Base-by-base conservation (phyloP, 202 grass and related monocot genomes). In the Carex arenaria region DNA sequence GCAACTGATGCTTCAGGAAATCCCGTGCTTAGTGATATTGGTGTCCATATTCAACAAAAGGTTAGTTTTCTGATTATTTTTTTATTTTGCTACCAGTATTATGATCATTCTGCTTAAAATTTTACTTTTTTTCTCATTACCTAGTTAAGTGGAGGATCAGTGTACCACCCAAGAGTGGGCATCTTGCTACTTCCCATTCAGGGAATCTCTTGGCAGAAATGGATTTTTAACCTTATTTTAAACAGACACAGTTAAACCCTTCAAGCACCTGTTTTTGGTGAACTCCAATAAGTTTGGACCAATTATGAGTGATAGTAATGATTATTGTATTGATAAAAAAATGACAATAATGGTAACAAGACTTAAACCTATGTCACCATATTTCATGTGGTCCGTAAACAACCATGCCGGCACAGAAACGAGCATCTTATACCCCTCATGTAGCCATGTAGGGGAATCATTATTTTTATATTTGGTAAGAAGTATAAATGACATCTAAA, bases 1-100 rank as follows among this genome's bases (percentile, higher is more conserved):
- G 87, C 92, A 72, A 93, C 89, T 52, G 95, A 98, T 93, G 89
- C 90, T 73, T 98, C 95, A 83, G 92, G 95, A 88, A 98, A 98
- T 84, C 83, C 65, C 14, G 87, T 94, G 73, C 89, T 97, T 57
- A 90, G 89, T 70, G 95, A 98, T 85, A 90, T 93, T 89, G 95
- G 95, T 80, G 95, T 98, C 78, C 89, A 93, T 82, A 90, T 98
- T 75, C 92, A 94, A 72, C 89, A 98, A 73, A 90, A 91, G 87
- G 90, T 98, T 90, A 70, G 51, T 79, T 55, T 52, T 82, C 38
- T 63, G 4, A 59, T 13, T 20, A 3, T 9, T 23, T 81, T 57
- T 45, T n/a, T 45, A 9, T 69, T 75, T 86, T 85, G 63, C 10
- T 28, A 62, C 28, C n/a, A 26, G 1, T 59, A 19, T 18, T 36